These are phyloP conservation scores for Kodamaea sp. DNA, from an alignment of 1,139 yeast species.

Conservation along the genomic window DNA sequence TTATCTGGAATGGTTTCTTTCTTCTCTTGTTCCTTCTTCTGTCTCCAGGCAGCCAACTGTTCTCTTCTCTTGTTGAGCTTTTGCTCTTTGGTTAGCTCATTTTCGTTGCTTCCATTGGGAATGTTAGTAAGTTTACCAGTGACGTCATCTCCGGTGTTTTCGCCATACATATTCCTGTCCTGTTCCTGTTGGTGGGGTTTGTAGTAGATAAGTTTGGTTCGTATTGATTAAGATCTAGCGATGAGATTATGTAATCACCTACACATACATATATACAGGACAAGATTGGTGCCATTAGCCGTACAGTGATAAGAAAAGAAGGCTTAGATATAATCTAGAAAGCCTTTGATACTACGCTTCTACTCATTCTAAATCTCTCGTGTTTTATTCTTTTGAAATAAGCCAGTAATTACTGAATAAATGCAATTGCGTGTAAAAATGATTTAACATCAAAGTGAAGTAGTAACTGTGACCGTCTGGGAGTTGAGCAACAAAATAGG, in stretches of 20 bases:
- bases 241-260: too few species aligned
- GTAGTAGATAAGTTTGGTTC: too few species aligned
- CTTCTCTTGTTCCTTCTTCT: constrained; percentile 33
- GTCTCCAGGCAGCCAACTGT: constrained; percentile 43
- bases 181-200: too few species aligned
- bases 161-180: constrained; percentile 5
- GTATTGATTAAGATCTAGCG: too few species aligned
- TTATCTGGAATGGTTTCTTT: constrained; percentile 3
- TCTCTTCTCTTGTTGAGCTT: constrained; percentile 40
- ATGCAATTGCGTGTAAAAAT: too few species aligned
- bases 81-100: constrained; percentile 26
- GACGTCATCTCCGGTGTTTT: constrained; percentile 1
- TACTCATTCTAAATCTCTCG: too few species aligned
- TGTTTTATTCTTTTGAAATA: too few species aligned
- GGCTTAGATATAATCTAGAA: too few species aligned
- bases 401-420: background rate
- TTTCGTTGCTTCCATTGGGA: constrained; percentile 13
- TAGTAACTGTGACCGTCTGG: constrained; percentile 93
- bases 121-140: constrained; percentile 16
- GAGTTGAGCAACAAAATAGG: constrained; percentile 82
- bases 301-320: too few species aligned
- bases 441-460: constrained; percentile 54
- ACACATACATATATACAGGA: too few species aligned
- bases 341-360: background rate
- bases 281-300: too few species aligned